Percentiles rank a stretch among this genome's conserved stretches.
These are phyloP conservation scores for Trametes coccinea DNA, from an alignment of 768 basidiomycete genomes.

Conservation along the genomic window DNA sequence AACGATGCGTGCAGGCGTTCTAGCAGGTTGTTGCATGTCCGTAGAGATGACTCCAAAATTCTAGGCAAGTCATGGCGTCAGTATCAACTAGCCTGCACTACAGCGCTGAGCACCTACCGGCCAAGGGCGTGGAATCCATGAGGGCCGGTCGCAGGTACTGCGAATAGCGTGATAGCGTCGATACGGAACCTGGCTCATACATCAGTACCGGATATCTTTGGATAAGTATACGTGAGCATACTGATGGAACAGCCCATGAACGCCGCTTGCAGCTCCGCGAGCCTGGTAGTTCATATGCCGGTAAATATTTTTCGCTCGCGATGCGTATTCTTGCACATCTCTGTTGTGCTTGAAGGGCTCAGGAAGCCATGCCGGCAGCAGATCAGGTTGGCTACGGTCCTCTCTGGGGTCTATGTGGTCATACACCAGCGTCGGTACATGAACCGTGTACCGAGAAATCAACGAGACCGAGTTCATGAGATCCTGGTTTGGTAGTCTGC, in stretches of 20 bases:
- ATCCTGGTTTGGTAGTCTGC: constrained; percentile 95
- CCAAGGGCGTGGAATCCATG: constrained; percentile 96
- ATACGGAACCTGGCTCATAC: constrained; percentile 77
- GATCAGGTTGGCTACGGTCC: constrained; percentile 32
- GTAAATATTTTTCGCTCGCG: constrained; percentile 64
- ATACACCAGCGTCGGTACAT: constrained; percentile 79
- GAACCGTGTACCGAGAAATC: constrained; percentile 71
- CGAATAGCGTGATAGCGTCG: constrained; percentile 91
- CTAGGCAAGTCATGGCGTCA: constrained; percentile 38
- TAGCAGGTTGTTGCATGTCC: constrained; percentile 90
- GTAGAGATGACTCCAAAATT: constrained; percentile 81
- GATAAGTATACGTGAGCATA: constrained; percentile 35
- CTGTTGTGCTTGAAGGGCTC: constrained; percentile 40
- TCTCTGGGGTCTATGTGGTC: constrained; percentile 64
- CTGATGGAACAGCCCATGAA: constrained; percentile 90
- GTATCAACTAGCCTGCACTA: constrained; percentile 9
- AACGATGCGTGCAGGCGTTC: constrained; percentile 97
- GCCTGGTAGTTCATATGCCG: constrained; percentile 76
- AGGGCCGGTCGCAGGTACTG: constrained; percentile 83
- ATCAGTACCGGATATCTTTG: neutral
- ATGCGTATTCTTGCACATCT: constrained; percentile 51
- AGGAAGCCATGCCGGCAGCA: constrained; percentile 50
- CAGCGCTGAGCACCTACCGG: constrained; percentile 48
- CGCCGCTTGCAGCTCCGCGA: constrained; percentile 78
- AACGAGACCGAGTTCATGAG: constrained; percentile 78